Percentiles rank a stretch among this genome's conserved stretches.
Conservation (phyloP, 495 filamentous ascomycete genomes). For the Lentithecium fluviatile region DNA sequence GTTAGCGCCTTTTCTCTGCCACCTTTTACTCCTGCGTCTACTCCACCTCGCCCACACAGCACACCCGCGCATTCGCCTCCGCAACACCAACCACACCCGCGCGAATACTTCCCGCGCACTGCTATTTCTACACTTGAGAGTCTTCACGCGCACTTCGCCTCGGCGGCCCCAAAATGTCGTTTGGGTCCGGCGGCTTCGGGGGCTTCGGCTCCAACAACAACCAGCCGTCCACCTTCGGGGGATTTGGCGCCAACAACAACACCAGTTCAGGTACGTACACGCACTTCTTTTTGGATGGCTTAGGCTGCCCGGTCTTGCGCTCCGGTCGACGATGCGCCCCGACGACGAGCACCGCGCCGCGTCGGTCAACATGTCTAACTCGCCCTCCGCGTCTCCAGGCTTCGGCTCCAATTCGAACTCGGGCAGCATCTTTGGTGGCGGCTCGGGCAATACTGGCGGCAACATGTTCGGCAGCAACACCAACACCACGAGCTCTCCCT, state of each 20-base stretch:
- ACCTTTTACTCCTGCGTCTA: not conserved
- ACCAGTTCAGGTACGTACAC: conserved; percentile 24
- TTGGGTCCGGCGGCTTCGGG: conserved; percentile 40
- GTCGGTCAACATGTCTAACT: conserved; percentile 35
- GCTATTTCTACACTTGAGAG: conserved; percentile 8
- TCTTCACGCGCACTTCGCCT: conserved; percentile 5
- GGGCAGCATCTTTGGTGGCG: conserved; percentile 35
- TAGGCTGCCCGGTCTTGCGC: conserved; percentile 13
- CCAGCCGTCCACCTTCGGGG: conserved; percentile 28
- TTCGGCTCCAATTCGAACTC: conserved; percentile 55
- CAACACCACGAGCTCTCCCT: conserved; percentile 44
- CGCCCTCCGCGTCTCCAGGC: conserved; percentile 51
- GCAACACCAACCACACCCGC: conserved; percentile 9
- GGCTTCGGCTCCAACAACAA: conserved; percentile 58
- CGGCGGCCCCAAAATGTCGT: conserved; percentile 30
- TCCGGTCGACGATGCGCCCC: conserved; percentile 12
- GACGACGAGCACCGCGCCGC: conserved; percentile 22
- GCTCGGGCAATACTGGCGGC: conserved; percentile 44
- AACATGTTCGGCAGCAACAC: conserved; percentile 52
- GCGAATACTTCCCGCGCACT: conserved; percentile 18
- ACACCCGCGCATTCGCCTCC: not conserved
- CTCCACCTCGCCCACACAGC: conserved; percentile 4
- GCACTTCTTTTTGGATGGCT: conserved; percentile 1
- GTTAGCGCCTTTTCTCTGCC: conserved; percentile 21
- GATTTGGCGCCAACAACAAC: conserved; percentile 35